These are phyloP conservation scores for Trametes maxima DNA, from an alignment of 768 basidiomycete genomes.

Conservation along the genomic window DNA sequence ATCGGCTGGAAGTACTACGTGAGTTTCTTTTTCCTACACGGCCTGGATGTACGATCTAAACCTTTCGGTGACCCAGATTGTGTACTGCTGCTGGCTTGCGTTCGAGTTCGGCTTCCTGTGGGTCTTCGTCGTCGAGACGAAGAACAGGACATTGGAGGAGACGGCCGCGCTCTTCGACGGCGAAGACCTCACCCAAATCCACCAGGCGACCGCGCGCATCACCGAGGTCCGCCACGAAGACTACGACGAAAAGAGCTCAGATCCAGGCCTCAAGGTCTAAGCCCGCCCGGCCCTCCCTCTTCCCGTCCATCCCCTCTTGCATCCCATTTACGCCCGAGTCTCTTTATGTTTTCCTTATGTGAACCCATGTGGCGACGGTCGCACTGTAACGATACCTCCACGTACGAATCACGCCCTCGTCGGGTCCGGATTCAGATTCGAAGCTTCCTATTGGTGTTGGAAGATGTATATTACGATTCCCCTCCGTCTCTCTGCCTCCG, in stretches of 20 bases:
- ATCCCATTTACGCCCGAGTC: background rate
- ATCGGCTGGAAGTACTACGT: constrained; percentile 81
- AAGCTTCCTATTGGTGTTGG: background rate
- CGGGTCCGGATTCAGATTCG: background rate
- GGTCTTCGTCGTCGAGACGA: constrained; percentile 73
- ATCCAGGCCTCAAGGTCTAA: constrained; percentile 16
- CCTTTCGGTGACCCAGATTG: constrained; percentile 42
- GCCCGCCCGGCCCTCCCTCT: background rate
- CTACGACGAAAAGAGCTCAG: constrained; percentile 26
- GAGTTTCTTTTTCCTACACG: constrained; percentile 23
- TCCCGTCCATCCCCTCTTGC: background rate
- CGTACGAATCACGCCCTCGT: background rate
- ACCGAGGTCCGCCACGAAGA: constrained; percentile 23
- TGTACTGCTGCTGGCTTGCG: constrained; percentile 71
- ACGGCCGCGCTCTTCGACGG: constrained; percentile 83
- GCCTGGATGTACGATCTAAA: background rate
- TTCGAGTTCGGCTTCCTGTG: constrained; percentile 68
- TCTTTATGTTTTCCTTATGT: background rate
- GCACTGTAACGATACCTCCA: constrained; percentile 11
- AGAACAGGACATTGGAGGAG: constrained; percentile 74
- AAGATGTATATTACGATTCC: background rate
- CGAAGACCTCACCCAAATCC: constrained; percentile 43
- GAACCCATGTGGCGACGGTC: constrained; percentile 3
- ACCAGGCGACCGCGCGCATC: constrained; percentile 8
- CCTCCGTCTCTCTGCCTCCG: background rate